Evolutionary conservation across 1,284 basidiomycete genomes (phyloP), one percentile per base, ranked within the genome.

Genomic region (Apiotrichum sp.): DNA sequence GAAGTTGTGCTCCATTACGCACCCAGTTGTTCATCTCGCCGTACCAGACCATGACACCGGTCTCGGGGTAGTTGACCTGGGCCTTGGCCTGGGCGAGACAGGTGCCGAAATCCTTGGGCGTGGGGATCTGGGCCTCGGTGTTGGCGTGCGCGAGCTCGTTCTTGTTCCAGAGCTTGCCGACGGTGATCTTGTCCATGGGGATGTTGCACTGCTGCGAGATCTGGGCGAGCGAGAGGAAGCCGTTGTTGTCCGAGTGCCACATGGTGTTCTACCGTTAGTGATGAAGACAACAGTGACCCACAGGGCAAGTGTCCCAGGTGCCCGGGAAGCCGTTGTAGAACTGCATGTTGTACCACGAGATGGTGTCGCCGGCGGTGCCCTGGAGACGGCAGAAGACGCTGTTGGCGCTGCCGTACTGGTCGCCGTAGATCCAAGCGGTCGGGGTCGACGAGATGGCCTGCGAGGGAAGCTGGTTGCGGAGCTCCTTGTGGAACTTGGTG

Each of bases 281-380:
- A 11, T 34, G 29, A 5, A 0, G 10, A 11, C 3, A 1, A 4
- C 9, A 13, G 3, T 38, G 8, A 52, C 56, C 3, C 9, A 58
- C 57, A 49, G 57, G 53, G 56, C 59, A 61, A 14, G 56, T 61
- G 56, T 61, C 51, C 59, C 59, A 61, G 22, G 58, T 54, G 50
- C 39, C 43, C 22, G 38, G 36, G 45, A 40, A 32, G 43, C 58
- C 58, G 56, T 77, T 77, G 64, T 77, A 78, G 65, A 75, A 76
- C 64, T 78, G 77, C 45, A 77, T 56, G 58, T 74, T 73, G 65
- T 71, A 72, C 63, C 55, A 62, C 11, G 41, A 35, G 41, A 57
- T 60, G 36, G 38, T 53, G 47, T 59, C 51, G 7, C 74, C 74
- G 9, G 67, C 66, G 6, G 63, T 59, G 33, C 65, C 38, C 52